phyloP scores from a whole-genome alignment of 805 yeast species.

The Cyberlindnera galapagoensis region DNA sequence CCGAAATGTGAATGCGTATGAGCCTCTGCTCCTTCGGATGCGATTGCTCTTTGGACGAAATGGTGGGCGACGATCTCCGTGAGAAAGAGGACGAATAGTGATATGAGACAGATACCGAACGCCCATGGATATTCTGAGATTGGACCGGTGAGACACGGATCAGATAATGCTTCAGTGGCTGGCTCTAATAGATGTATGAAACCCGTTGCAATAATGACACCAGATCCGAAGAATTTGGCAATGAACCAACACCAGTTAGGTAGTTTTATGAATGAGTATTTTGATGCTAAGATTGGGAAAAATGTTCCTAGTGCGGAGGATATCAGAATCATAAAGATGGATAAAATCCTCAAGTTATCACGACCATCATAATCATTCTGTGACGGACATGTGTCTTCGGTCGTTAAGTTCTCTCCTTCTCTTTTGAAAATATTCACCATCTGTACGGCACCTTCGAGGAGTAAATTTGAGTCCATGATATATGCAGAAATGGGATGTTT shows the following conservation, averaged over 20 bases:
- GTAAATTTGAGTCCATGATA: too few species aligned
- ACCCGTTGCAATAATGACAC: conserved; percentile 78
- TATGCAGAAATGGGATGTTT: too few species aligned
- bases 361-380: conserved; percentile 40
- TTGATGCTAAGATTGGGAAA: conserved; percentile 57
- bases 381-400: conserved; percentile 35
- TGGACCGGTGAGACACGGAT: conserved; percentile 58
- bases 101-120: conserved; percentile 44
- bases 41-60: conserved; percentile 29
- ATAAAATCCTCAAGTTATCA: conserved; percentile 41
- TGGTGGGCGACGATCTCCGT: conserved; percentile 43
- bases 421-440: conserved; percentile 13
- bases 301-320: conserved; percentile 55
- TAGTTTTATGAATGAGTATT: conserved; percentile 48
- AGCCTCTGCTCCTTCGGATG: conserved; percentile 29
- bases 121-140: conserved; percentile 52
- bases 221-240: conserved; percentile 76
- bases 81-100: conserved; percentile 39
- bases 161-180: conserved; percentile 50
- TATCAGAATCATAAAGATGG: conserved; percentile 55
- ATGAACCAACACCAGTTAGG: conserved; percentile 60
- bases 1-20: conserved; percentile 52
- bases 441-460: conserved; percentile 6
- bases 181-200: conserved; percentile 70
- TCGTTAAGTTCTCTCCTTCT: conserved; percentile 23